Conservation (phyloP, 257 asterid species). For the Ligustrum vulgare region DNA sequence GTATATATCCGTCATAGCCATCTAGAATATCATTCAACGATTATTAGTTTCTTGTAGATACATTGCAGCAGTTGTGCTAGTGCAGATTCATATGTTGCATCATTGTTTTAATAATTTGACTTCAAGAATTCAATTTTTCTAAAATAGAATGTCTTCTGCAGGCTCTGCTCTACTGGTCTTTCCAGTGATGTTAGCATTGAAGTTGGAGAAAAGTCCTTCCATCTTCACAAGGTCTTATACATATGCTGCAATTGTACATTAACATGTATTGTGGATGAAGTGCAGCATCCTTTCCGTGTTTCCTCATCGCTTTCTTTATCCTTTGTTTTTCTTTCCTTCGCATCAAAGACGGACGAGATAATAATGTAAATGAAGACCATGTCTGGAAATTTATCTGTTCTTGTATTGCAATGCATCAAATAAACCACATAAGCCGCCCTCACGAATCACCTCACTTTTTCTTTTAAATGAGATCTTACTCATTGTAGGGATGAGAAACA, state of each 20-base stretch:
- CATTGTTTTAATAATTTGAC: not conserved
- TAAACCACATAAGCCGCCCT: not conserved
- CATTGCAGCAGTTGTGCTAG: not conserved
- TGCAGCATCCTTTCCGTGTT: not conserved
- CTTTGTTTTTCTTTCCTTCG: not conserved
- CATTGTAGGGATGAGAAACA: not conserved
- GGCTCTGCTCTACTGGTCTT: slow-evolving; percentile 54
- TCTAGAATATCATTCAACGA: not conserved
- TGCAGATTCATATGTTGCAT: not conserved
- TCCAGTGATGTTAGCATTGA: slow-evolving; percentile 50
- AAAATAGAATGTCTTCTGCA: slow-evolving; percentile 22
- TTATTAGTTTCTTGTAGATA: not conserved
- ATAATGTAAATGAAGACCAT: not conserved
- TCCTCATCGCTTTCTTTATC: not conserved
- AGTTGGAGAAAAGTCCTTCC: slow-evolving; percentile 51
- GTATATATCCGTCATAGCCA: not conserved
- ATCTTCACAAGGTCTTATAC: slow-evolving; percentile 55
- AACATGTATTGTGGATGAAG: not conserved
- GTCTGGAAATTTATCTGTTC: not conserved
- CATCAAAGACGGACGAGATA: not conserved
- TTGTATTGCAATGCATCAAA: not conserved
- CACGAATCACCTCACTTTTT: not conserved
- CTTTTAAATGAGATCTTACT: not conserved
- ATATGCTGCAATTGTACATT: not conserved
- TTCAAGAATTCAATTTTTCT: not conserved